Base-by-base conservation (phyloP, 2,329 filamentous ascomycete genomes). In the Exophiala phaeomuriformis region DNA sequence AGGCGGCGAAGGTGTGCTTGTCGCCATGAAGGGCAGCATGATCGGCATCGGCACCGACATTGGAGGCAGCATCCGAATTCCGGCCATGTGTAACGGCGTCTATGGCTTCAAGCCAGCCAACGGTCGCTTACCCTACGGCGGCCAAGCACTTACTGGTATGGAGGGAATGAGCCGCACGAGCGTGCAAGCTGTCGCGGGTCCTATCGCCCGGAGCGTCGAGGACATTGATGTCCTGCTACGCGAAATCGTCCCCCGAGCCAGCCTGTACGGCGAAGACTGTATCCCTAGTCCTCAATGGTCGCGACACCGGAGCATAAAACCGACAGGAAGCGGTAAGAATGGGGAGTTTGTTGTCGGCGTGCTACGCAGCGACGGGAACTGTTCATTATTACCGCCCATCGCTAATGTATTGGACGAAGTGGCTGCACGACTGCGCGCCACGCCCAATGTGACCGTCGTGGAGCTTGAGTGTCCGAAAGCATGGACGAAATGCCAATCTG, bases 21-120 rank as follows among this genome's bases (percentile, higher is more conserved):
- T 85, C 19, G 77, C 76, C 3, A 75, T 85, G 71, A 72, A 75
- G 30, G 82, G 82, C 0, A 77, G 72, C 32, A 71, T 80, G 49
- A 62, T 85, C 1, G 83, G 83, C 1, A 72, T 84, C 8, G 81
- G 80, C 0, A 85, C 82, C 0, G 83, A 85, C 66, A 75, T 85
- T 44, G 72, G 71, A 5, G 73, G 73, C 27, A 72, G 69, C 42
- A 72, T 75, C 44, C 68, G 73, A 2, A 64, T 75, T 4, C 73
- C 73, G 0, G 74, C 77, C 1, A 75, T 77, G 70, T 77, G 75
- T 48, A 72, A 74, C 51, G 76, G 75, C 0, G 58, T 78, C 2
- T 79, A 77, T 58, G 75, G 75, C 1, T 71, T 78, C 63, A 78
- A 78, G 51, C 76, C 76, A 1, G 73, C 69, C 39, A 63, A 64